Percentiles rank a stretch among this genome's conserved stretches.
phyloP scores from a whole-genome alignment of 2,329 filamentous ascomycete species.

The Cladophialophora yegresii region DNA sequence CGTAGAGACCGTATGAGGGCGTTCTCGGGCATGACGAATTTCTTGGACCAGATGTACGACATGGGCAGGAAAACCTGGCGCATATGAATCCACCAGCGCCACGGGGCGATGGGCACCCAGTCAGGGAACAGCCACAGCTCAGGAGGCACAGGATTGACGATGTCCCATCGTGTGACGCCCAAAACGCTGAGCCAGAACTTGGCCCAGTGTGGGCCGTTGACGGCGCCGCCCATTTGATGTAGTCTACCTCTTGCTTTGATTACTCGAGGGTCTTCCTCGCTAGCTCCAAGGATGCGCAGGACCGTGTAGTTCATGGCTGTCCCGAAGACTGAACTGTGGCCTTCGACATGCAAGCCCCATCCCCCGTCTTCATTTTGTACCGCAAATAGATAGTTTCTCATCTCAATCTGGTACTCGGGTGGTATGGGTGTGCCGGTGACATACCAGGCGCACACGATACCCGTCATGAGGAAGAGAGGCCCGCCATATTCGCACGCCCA shows the following conservation, averaged over 20 bases:
- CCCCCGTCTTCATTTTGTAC: slow-evolving; percentile 88
- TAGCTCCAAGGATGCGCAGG: slow-evolving; percentile 78
- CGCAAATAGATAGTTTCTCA: slow-evolving; percentile 87
- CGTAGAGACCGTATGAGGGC: slow-evolving; percentile 71
- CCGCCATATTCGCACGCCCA: slow-evolving; percentile 98
- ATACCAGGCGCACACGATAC: slow-evolving; percentile 82
- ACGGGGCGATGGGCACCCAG: slow-evolving; percentile 85
- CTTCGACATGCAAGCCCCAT: slow-evolving; percentile 96
- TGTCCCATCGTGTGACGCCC: slow-evolving; percentile 82
- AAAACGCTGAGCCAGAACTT: slow-evolving; percentile 92
- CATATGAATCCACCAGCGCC: slow-evolving; percentile 98
- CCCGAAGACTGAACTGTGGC: slow-evolving; percentile 86
- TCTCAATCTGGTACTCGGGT: slow-evolving; percentile 76
- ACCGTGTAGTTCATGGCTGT: slow-evolving; percentile 84
- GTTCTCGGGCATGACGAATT: slow-evolving; percentile 75
- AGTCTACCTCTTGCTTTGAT: slow-evolving; percentile 78
- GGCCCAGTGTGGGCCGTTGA: slow-evolving; percentile 87
- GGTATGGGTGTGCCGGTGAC: slow-evolving; percentile 86
- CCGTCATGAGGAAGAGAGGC: slow-evolving; percentile 91
- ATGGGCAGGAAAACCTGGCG: slow-evolving; percentile 94
- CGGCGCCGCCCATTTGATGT: slow-evolving; percentile 81
- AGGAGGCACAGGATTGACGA: slow-evolving; percentile 90
- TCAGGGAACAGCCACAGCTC: slow-evolving; percentile 92
- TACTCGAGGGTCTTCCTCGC: slow-evolving; percentile 80
- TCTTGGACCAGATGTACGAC: slow-evolving; percentile 83